Conservation (phyloP, 257 asterid species). For the Solanum virginianum region DNA sequence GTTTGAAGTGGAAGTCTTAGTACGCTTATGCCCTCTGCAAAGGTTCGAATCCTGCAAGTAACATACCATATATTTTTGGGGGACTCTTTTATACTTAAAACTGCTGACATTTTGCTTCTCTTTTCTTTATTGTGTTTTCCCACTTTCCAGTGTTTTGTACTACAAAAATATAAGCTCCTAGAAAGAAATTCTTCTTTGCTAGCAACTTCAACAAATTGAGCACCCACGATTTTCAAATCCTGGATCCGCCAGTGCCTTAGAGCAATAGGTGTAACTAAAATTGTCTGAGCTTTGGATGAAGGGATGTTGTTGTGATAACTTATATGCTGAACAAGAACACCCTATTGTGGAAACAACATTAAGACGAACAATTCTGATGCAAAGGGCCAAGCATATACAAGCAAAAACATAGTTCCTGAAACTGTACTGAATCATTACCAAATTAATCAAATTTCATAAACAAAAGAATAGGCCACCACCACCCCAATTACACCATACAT, state of each 20-base stretch:
- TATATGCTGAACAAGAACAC: not conserved
- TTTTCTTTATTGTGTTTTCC: too few relatives aligned
- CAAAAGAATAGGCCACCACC: not conserved
- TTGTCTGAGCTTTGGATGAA: not conserved
- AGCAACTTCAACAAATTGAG: too few relatives aligned
- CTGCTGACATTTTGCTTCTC: too few relatives aligned
- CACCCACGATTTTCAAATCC: too few relatives aligned
- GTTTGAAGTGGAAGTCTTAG: too few relatives aligned
- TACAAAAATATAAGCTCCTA: too few relatives aligned
- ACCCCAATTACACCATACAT: not conserved
- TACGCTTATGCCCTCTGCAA: too few relatives aligned
- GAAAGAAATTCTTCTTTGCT: too few relatives aligned
- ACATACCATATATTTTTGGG: too few relatives aligned
- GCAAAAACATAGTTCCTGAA: not conserved
- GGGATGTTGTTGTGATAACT: not conserved
- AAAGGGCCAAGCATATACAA: not conserved
- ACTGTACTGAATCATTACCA: not conserved
- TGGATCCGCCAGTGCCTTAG: not conserved
- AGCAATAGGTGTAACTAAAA: not conserved
- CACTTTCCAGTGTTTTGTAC: too few relatives aligned
- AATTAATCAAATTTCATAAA: not conserved
- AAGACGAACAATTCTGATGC: not conserved
- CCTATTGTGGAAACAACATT: not conserved
- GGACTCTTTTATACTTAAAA: too few relatives aligned
- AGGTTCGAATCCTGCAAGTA: too few relatives aligned